Evolutionary conservation across 495 filamentous ascomycete species (phyloP), one percentile per base, ranked within the genome.

Genomic region (Thozetella sp.): DNA sequence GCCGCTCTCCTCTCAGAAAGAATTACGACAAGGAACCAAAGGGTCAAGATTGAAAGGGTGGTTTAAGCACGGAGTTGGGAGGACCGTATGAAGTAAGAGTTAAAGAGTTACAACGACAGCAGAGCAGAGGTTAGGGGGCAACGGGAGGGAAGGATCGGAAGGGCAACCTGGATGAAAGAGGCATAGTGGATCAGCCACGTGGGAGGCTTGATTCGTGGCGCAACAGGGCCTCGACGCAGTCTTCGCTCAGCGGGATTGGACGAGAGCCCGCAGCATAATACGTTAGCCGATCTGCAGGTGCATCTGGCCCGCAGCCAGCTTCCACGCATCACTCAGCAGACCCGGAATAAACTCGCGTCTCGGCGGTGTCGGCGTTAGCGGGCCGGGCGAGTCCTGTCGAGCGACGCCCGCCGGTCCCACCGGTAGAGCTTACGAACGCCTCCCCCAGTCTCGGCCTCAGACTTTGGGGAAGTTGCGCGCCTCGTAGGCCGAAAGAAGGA

Each of bases 121-220:
- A n/a, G n/a, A n/a, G n/a, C 30, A 37, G 30, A 37, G n/a, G 43
- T 20, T 3, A 13, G 20, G n/a, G 43, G n/a, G 43, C n/a, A 48
- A 20, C n/a, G 9, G 12, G n/a, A 20, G n/a, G 43, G n/a, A 48
- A 48, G 43, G 43, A 48, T 48, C 43, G 43, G n/a, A 19, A 20
- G 9, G 4, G 12, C 43, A 15, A 48, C 12, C 43, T 48, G 4
- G 9, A 3, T 11, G 4, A 48, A 48, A 20, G 11, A 48, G 43
- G 43, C 43, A 4, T 20, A 20, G 43, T 48, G 43, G 43, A 48
- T 19, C 43, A 48, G 43, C 43, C 43, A 48, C 43, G 43, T 48
- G 43, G 43, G 43, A 15, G 43, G 43, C 43, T 48, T 48, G 43
- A 48, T 48, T 48, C 43, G 43, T 48, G 43, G 43, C 43, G 12